Evolutionary conservation across 78 protist genomes (phyloP), one percentile per base, ranked within the genome.

Genomic region (Dictyostelium citrinum): DNA sequence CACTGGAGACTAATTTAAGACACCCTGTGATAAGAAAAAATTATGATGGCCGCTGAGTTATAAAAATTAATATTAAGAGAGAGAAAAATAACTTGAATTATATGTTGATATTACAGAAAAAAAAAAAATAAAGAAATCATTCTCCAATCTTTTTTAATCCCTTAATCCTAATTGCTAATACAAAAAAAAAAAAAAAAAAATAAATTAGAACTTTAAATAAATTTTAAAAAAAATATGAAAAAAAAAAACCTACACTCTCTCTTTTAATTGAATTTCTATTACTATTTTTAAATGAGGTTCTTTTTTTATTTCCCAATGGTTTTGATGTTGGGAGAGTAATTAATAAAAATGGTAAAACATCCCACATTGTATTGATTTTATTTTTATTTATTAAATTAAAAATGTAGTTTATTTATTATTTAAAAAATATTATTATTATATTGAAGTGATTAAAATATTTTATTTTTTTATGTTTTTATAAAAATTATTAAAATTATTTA

Each of bases 271-370:
- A 55, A 64, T 64, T 64, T 64, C 33, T 64, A 27, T 64, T 64
- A 64, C 39, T 64, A 64, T 64, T 64, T 64, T 27, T 64, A 64
- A 24, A 64, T 10, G 72, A n/a, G 5, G 64, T 55, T 33, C 77
- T 70, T 70, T 70, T 70, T 64, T 64, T 61, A 61, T 61, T 64
- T 27, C 72, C 72, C 33, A 33, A 70, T 31, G 76, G 39, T 14
- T 68, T 27, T 33, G 77, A 70, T 1, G 77, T 70, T 70, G 77
- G 77, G 16, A 70, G 37, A 33, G 77, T 33, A 33, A 70, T 70
- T 70, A 70, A 70, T 70, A 70, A 70, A 33, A 33, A 70, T 70
- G 77, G 77, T 70, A 70, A 70, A 31, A 70, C 77, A 70, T 70
- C 77, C 77, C 77, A 70, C 77, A 70, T 70, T 70, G 2, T 70